Evolutionary conservation across 1,284 basidiomycete species (phyloP).

Genomic region (Fereydounia khargensis): DNA sequence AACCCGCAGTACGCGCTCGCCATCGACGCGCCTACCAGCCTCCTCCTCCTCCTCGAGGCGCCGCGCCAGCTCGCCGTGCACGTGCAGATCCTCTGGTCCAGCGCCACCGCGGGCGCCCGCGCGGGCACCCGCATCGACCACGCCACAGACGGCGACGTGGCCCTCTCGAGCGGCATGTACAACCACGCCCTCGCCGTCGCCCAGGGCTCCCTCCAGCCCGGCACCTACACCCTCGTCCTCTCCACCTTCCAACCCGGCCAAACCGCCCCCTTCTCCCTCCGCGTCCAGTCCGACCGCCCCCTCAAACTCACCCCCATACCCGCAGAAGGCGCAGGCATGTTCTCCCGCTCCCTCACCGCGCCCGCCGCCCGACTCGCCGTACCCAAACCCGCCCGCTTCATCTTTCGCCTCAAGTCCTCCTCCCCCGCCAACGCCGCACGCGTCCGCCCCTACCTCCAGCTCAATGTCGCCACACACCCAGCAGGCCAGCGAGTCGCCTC

Average conservation of each 20-base stretch:
- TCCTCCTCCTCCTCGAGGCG: slow-evolving; percentile 64
- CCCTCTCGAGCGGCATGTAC: slow-evolving; percentile 75
- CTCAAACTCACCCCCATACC: slow-evolving; percentile 59
- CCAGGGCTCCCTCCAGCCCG: slow-evolving; percentile 59
- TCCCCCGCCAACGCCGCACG: not conserved
- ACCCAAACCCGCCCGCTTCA: not conserved
- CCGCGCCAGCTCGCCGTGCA: slow-evolving; percentile 71
- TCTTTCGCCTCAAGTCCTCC: not conserved
- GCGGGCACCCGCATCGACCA: slow-evolving; percentile 63
- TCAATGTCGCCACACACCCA: slow-evolving; percentile 6
- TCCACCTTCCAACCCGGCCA: slow-evolving; percentile 77
- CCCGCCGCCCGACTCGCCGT: not conserved
- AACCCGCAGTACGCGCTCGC: slow-evolving; percentile 83
- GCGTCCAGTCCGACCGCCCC: slow-evolving; percentile 64
- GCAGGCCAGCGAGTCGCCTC: no score
- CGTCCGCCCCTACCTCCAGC: slow-evolving; percentile 16
- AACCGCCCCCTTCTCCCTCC: slow-evolving; percentile 67
- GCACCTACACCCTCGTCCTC: slow-evolving; percentile 75
- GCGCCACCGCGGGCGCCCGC: slow-evolving; percentile 57
- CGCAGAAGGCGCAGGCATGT: slow-evolving; percentile 90
- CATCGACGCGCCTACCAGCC: slow-evolving; percentile 60
- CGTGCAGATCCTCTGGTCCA: slow-evolving; percentile 69
- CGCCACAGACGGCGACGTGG: slow-evolving; percentile 66
- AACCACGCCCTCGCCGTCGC: slow-evolving; percentile 72
- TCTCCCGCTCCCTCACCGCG: slow-evolving; percentile 67